Conservation (phyloP, 495 filamentous ascomycete species). For the Lindgomyces ingoldianus region DNA sequence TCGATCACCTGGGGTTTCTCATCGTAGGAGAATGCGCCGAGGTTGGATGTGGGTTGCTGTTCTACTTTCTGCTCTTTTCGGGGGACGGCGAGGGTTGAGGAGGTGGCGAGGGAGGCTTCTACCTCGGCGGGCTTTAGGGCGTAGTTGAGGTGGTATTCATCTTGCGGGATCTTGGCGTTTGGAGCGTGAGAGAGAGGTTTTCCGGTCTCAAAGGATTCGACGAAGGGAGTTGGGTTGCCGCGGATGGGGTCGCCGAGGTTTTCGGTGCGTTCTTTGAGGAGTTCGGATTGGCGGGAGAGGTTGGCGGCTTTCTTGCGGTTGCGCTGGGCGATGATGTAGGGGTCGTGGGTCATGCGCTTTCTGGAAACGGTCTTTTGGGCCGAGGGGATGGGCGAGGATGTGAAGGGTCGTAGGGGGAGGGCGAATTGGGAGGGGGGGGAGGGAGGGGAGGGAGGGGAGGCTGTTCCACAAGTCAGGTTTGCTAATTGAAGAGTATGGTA, state of each 20-base stretch:
- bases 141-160: slow-evolving; percentile 65
- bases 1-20: background rate
- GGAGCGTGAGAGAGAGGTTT: slow-evolving; percentile 41
- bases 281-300: slow-evolving; percentile 65
- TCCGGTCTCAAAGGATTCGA: slow-evolving; percentile 73
- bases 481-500: too few relatives aligned
- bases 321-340: slow-evolving; percentile 69
- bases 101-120: slow-evolving; percentile 60
- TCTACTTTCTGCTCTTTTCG: slow-evolving; percentile 1
- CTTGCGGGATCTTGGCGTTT: slow-evolving; percentile 21
- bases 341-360: slow-evolving; percentile 58
- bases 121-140: slow-evolving; percentile 68
- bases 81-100: slow-evolving; percentile 57
- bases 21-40: background rate
- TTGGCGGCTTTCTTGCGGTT: slow-evolving; percentile 80
- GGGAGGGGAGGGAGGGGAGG: slow-evolving; percentile 17
- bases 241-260: slow-evolving; percentile 73
- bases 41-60: background rate
- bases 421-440: slow-evolving; percentile 11
- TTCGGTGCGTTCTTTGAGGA: slow-evolving; percentile 61
- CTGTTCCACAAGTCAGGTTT: too few relatives aligned
- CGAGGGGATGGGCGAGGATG: slow-evolving; percentile 43
- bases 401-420: slow-evolving; percentile 51
- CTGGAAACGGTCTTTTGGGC: slow-evolving; percentile 31
- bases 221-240: slow-evolving; percentile 76